These are phyloP conservation scores for Boletellus sp. DNA, from an alignment of 768 basidiomycete species.

Conservation along the genomic window DNA sequence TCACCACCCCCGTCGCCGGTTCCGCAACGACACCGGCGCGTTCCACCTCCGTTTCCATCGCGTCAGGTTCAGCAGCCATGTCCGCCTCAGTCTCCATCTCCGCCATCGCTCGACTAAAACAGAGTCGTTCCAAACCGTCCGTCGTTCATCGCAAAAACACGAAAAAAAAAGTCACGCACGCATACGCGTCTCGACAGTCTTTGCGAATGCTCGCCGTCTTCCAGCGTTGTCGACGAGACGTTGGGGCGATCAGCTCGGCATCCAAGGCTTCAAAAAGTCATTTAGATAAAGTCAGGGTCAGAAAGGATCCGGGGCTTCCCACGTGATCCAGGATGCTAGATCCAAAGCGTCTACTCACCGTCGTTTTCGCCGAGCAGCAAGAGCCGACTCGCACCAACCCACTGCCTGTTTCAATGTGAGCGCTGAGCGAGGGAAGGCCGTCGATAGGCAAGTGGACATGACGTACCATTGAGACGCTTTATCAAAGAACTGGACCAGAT, in stretches of 20 bases:
- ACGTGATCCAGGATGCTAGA: background rate
- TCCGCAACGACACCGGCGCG: background rate
- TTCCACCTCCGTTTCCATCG: slow-evolving; percentile 5
- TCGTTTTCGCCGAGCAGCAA: slow-evolving; percentile 64
- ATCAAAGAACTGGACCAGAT: slow-evolving; percentile 82
- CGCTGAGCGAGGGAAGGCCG: background rate
- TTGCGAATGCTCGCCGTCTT: slow-evolving; percentile 48
- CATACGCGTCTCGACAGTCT: slow-evolving; percentile 59
- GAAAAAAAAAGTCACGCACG: slow-evolving; percentile 38
- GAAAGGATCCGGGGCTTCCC: too few species aligned
- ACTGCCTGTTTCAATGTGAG: slow-evolving; percentile 48
- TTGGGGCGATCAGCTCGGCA: slow-evolving; percentile 51
- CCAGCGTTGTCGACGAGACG: slow-evolving; percentile 56
- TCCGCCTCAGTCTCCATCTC: slow-evolving; percentile 45
- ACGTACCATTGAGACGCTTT: slow-evolving; percentile 58
- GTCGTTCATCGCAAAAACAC: background rate
- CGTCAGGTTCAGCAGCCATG: slow-evolving; percentile 1
- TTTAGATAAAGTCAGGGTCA: background rate
- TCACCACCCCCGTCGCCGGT: background rate
- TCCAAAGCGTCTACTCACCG: slow-evolving; percentile 42
- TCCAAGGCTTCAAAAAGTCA: slow-evolving; percentile 50
- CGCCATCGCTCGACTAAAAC: slow-evolving; percentile 38
- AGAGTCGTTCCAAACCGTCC: background rate
- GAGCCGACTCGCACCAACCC: slow-evolving; percentile 53
- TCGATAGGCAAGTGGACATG: background rate